phyloP scores from a whole-genome alignment of 192 early-diverging fungal genomes.

The Chytriomyces hyalinus region DNA sequence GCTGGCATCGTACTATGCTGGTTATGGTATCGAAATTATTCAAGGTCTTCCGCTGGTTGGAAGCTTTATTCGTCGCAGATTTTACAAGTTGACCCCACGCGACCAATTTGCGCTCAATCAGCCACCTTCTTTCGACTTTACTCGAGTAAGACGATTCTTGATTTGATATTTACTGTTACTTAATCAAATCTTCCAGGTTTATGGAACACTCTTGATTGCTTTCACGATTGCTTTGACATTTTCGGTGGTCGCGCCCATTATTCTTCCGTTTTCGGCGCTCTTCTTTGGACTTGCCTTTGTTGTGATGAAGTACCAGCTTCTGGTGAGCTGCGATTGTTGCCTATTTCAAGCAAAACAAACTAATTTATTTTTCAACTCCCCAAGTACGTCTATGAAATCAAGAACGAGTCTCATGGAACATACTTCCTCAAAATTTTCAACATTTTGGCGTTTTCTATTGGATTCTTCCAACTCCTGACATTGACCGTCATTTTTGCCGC shows the following conservation, averaged over 20 bases:
- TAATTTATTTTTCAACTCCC: neutral
- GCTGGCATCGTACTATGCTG: constrained; percentile 38
- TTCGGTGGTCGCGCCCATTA: constrained; percentile 47
- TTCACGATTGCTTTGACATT: constrained; percentile 48
- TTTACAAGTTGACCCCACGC: constrained; percentile 50
- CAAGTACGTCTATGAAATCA: constrained; percentile 54
- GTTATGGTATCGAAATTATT: constrained; percentile 49
- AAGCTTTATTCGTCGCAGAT: constrained; percentile 43
- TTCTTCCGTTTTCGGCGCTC: constrained; percentile 43
- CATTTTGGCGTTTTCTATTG: constrained; percentile 39
- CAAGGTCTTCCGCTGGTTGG: constrained; percentile 50
- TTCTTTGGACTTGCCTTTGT: constrained; percentile 47
- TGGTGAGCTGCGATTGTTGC: constrained; percentile 6
- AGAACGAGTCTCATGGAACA: constrained; percentile 46
- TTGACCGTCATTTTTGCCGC: constrained; percentile 43
- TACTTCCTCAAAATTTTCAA: constrained; percentile 54
- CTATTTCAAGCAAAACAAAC: neutral
- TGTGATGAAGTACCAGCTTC: constrained; percentile 55
- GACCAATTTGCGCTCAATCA: constrained; percentile 48
- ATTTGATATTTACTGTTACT: neutral
- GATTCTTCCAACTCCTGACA: constrained; percentile 49
- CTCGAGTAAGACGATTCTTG: constrained; percentile 11
- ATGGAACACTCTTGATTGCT: constrained; percentile 44
- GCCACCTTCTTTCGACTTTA: constrained; percentile 45
- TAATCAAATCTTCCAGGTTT: constrained; percentile 22